phyloP scores from a whole-genome alignment of 805 yeast species.

The Ogataea thermomethanolica region DNA sequence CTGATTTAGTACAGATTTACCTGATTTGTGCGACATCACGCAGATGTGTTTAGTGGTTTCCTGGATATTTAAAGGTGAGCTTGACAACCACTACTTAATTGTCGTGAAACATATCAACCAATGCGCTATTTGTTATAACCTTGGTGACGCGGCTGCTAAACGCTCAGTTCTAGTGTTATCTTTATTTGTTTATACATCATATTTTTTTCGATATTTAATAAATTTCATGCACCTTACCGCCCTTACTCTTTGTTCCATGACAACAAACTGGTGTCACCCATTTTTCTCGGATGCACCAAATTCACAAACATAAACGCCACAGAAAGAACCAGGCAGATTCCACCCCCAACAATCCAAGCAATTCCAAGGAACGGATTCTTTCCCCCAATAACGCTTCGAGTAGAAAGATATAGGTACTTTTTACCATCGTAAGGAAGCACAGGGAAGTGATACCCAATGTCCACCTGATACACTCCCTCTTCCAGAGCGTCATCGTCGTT shows the following conservation, averaged over 20 bases:
- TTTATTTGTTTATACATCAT: slow-evolving; percentile 7
- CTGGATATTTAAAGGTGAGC: slow-evolving; percentile 1
- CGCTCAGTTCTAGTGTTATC: slow-evolving; percentile 3
- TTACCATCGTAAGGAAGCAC: slow-evolving; percentile 65
- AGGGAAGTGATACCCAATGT: slow-evolving; percentile 76
- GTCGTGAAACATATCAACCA: slow-evolving; percentile 5
- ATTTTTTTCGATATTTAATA: slow-evolving; percentile 1
- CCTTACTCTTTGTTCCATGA: slow-evolving; percentile 62
- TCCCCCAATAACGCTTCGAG: slow-evolving; percentile 73
- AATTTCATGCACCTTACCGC: slow-evolving; percentile 1
- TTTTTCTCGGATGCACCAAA: slow-evolving; percentile 61
- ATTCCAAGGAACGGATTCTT: slow-evolving; percentile 70
- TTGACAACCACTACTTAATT: slow-evolving; percentile 4
- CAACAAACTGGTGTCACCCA: slow-evolving; percentile 66
- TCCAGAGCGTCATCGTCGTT: slow-evolving; percentile 53
- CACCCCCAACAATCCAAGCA: slow-evolving; percentile 74
- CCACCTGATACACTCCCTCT: slow-evolving; percentile 60
- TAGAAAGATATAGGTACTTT: slow-evolving; percentile 63
- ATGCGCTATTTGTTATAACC: not conserved
- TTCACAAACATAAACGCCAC: slow-evolving; percentile 50
- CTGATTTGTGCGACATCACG: slow-evolving; percentile 8
- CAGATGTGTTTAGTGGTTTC: slow-evolving; percentile 2
- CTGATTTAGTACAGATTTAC: slow-evolving; percentile 5
- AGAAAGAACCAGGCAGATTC: slow-evolving; percentile 58
- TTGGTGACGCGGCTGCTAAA: slow-evolving; percentile 2